These are phyloP conservation scores for Phycomyces blakesleeanus DNA, from an alignment of 192 early-diverging fungal species.

Conservation along the genomic window DNA sequence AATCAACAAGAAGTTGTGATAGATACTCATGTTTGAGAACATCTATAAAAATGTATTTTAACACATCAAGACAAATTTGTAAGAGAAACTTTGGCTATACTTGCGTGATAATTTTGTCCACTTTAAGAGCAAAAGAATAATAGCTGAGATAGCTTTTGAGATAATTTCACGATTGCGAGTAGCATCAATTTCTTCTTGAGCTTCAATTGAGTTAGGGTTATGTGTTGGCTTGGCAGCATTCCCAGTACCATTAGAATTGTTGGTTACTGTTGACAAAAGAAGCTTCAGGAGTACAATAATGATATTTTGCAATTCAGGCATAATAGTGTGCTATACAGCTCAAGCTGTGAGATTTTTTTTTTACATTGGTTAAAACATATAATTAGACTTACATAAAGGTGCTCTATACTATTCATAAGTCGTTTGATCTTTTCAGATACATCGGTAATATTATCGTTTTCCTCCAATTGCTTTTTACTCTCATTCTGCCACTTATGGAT, in stretches of 20 bases:
- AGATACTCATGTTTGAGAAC: slow-evolving; percentile 71
- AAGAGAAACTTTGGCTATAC: slow-evolving; percentile 53
- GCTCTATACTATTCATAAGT: slow-evolving; percentile 43
- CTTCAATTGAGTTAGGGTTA: not conserved
- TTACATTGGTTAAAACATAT: not conserved
- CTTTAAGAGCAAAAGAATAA: slow-evolving; percentile 64
- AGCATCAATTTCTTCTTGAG: slow-evolving; percentile 47
- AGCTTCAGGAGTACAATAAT: slow-evolving; percentile 52
- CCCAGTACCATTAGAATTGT: slow-evolving; percentile 27
- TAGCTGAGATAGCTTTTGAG: slow-evolving; percentile 67
- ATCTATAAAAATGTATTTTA: slow-evolving; percentile 38
- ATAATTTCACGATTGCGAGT: slow-evolving; percentile 70
- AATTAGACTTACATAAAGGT: slow-evolving; percentile 41
- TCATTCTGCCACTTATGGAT: not conserved
- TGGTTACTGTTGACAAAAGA: slow-evolving; percentile 42
- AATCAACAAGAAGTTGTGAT: slow-evolving; percentile 71
- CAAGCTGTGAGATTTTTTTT: not conserved
- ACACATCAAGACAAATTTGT: slow-evolving; percentile 19
- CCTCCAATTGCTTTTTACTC: not conserved
- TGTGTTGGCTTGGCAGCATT: not conserved
- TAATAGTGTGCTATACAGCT: slow-evolving; percentile 40
- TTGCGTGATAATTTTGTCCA: slow-evolving; percentile 62
- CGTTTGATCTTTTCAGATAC: slow-evolving; percentile 4
- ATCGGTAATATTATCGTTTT: not conserved
- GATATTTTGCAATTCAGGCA: slow-evolving; percentile 52